Base-by-base conservation (phyloP, 169 alveolate species). In the Hammondia hammondi region DNA sequence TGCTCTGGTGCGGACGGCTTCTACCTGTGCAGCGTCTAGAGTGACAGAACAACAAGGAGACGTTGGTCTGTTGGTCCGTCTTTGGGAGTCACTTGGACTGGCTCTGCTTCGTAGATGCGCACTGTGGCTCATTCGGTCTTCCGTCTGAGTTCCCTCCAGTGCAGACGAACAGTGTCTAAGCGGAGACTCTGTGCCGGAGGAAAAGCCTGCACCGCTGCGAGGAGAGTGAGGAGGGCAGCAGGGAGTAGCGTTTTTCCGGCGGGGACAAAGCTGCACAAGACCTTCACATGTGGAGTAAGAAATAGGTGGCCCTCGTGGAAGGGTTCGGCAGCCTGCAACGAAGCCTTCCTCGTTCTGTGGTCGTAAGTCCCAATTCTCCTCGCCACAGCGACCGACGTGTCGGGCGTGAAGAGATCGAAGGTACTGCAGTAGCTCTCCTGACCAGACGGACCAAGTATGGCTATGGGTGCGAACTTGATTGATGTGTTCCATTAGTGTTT, bases 21-120 rank as follows among this genome's bases (percentile, higher is more conserved):
- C 87, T 17, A n/a, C 87, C 21, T 77, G 48, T 19, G 87, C 87
- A 24, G 87, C 87, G 87, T 77, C 48, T 46, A 77, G 19, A 10
- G 87, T 37, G 7, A 77, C 87, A 24, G 87, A 77, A 32, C 85
- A 73, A 52, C 87, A 77, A 17, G 87, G 87, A 12, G 87, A 77
- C 48, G 87, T 17, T n/a, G 87, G 21, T 39, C 87, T 9, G 87
- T 77, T 77, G 3, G 87, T 24, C 48, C 46, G 27, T 77, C 87
- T 32, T 7, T 77, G 48, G 10, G 56, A 21, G 35, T 27, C 77
- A 21, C 77, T 17, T 3, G 77, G 77, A 27, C 32, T 67, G 27
- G 3, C 10, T 21, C 32, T 67, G 77, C 32, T 27, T 27, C 77
- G 1, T 27, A 67, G 77, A 21, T 29, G 77, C 77, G 77, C 21